Conservation (phyloP, 495 filamentous ascomycete genomes). For the Penicillium salamii region DNA sequence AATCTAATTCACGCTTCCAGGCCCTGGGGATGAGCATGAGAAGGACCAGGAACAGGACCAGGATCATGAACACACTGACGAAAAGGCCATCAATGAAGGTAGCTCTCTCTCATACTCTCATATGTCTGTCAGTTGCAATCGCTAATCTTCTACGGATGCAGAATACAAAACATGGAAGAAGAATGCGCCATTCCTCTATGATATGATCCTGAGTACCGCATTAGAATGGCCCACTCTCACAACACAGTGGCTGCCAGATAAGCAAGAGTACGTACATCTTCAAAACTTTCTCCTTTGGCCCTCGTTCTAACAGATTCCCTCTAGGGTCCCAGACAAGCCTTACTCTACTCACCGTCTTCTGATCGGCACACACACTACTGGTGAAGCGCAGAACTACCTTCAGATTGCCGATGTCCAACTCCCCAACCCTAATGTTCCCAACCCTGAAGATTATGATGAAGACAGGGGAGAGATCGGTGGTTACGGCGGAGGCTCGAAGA, state of each 20-base stretch:
- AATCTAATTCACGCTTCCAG: conserved; percentile 16
- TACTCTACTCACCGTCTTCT: conserved; percentile 87
- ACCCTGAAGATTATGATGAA: conserved; percentile 83
- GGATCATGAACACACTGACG: conserved; percentile 70
- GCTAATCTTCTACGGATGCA: conserved; percentile 27
- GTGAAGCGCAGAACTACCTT: conserved; percentile 83
- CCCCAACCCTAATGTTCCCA: conserved; percentile 71
- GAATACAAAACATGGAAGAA: conserved; percentile 99
- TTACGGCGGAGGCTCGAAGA: conserved; percentile 67
- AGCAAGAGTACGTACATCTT: conserved; percentile 62
- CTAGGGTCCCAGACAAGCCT: conserved; percentile 73
- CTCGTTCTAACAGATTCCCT: conserved; percentile 10
- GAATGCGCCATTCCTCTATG: conserved; percentile 97
- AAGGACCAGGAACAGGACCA: conserved; percentile 67
- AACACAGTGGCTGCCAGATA: conserved; percentile 97
- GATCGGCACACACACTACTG: conserved; percentile 91
- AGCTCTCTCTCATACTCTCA: conserved; percentile 6
- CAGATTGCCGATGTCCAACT: conserved; percentile 92
- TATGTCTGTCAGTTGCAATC: background rate
- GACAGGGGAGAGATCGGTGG: conserved; percentile 90
- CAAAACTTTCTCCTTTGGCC: background rate
- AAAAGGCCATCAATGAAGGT: conserved; percentile 95
- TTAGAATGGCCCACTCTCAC: conserved; percentile 98
- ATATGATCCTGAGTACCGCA: conserved; percentile 89
- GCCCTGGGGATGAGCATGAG: conserved; percentile 49